Conservation (phyloP, 805 yeast species). For the Candida mattraensis region DNA sequence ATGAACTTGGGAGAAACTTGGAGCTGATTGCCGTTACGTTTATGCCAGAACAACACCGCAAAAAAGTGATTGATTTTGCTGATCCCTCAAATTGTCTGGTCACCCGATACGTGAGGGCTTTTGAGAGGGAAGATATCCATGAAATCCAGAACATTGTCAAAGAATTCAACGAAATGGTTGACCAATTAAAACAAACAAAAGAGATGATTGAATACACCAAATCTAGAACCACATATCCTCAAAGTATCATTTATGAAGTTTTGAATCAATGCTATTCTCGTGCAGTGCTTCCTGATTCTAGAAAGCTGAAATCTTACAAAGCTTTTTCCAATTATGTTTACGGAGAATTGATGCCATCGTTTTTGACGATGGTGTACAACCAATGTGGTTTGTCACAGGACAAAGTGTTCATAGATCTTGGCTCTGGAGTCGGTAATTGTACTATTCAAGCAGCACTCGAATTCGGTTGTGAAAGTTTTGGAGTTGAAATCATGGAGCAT, state of each 20-base stretch:
- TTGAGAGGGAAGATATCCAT: slow-evolving; percentile 31
- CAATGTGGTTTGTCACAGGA: slow-evolving; percentile 54
- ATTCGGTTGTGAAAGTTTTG: slow-evolving; percentile 80
- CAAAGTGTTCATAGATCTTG: slow-evolving; percentile 78
- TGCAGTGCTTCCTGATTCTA: slow-evolving; percentile 72
- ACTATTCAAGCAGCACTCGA: slow-evolving; percentile 87
- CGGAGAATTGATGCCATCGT: slow-evolving; percentile 84
- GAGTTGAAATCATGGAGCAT: slow-evolving; percentile 85
- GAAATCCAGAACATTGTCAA: slow-evolving; percentile 36
- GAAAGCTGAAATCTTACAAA: slow-evolving; percentile 63
- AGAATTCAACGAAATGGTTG: slow-evolving; percentile 45
- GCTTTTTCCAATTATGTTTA: slow-evolving; percentile 90
- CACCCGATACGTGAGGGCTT: slow-evolving; percentile 38
- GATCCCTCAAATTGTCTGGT: slow-evolving; percentile 39
- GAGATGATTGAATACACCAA: slow-evolving; percentile 21
- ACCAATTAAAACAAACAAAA: slow-evolving; percentile 35
- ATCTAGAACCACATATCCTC: slow-evolving; percentile 33
- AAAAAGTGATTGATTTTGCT: slow-evolving; percentile 35
- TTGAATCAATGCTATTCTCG: slow-evolving; percentile 73
- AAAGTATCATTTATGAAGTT: slow-evolving; percentile 59
- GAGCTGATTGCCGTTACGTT: slow-evolving; percentile 40
- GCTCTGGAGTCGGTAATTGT: slow-evolving; percentile 94
- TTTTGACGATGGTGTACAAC: slow-evolving; percentile 63
- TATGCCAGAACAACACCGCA: slow-evolving; percentile 39
- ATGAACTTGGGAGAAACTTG: slow-evolving; percentile 57